Base-by-base conservation (phyloP, 139 green algal species). In the Chlorella sp. region DNA sequence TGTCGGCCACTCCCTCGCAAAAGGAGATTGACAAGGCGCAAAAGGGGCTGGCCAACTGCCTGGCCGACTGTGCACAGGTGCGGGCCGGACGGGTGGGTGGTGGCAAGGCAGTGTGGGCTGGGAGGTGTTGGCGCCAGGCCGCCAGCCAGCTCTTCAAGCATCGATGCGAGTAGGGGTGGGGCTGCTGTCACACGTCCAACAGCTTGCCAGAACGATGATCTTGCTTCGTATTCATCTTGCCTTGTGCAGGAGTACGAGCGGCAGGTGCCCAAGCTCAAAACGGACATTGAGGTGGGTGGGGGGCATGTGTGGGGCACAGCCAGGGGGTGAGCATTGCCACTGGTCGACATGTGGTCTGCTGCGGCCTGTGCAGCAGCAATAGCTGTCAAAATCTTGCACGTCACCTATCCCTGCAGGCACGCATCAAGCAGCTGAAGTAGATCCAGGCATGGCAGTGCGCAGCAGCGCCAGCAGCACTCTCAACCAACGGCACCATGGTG, bases 21-120 rank as follows among this genome's bases (percentile, higher is more conserved):
- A 90, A 89, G 40, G 88, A 91, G 20, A 84, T 91, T 9, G 51
- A 51, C 0, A 90, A 86, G 62, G 88, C 88, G 72, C 87, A 92
- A 72, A 70, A 51, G 24, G 41, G 60, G 20, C 73, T 92, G 68
- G 84, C 84, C 32, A 67, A 86, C 30, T 92, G 89, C 65, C 64
- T 79, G 32, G 89, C 89, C 46, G 76, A 92, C 60, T 92, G 89
- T 58, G 89, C 89, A 0, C 43, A 87, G 74, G 83, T 78, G 72
- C 32, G 14, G 20, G 69, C 19, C 0, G 22, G 8, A 1, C 67
- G 13, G 14, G 11, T 30, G 34, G 36, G 36, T 43, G 65, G 65
- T 73, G 11, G 30, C 19, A n/a, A 1, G 30, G n/a, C n/a, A 73
- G 28, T 22, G 6, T 22, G 65, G 28, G 32, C 32, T 9, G 11